Percentiles rank a stretch among this genome's conserved stretches.
Evolutionary conservation across 2,329 filamentous ascomycete species (phyloP).

Genomic region (Ramularia endophylla): DNA sequence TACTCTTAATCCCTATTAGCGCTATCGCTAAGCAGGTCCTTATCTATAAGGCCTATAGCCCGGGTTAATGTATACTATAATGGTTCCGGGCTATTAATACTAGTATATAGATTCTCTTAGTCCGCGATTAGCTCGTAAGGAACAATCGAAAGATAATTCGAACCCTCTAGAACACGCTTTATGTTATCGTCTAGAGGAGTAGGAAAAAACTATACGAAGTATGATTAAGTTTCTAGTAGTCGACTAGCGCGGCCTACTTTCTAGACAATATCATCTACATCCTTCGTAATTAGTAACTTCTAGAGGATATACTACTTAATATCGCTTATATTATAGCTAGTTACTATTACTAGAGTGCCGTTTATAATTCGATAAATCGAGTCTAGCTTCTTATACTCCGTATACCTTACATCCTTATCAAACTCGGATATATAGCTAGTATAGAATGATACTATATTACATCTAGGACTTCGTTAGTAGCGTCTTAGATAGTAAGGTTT

Average conservation of each 20-base stretch:
- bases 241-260: neutral
- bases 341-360: neutral
- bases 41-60: neutral
- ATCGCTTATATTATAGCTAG: too few relatives aligned
- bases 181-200: neutral
- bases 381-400: constrained; percentile 1
- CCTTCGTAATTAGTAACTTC: neutral
- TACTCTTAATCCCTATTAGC: neutral
- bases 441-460: neutral
- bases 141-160: neutral
- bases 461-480: neutral
- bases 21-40: too few relatives aligned
- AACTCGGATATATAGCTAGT: neutral
- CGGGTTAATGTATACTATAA: neutral
- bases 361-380: neutral
- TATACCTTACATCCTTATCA: neutral
- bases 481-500: neutral
- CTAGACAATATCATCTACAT: neutral
- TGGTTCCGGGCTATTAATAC: neutral
- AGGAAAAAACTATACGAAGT: neutral
- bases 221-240: neutral
- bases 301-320: neutral
- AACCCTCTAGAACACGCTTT: neutral
- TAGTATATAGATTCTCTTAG: neutral
- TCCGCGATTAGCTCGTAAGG: neutral